Evolutionary conservation across 2,329 filamentous ascomycete species (phyloP), one percentile per base, ranked within the genome.

Genomic region (Hypoxylon sp.): DNA sequence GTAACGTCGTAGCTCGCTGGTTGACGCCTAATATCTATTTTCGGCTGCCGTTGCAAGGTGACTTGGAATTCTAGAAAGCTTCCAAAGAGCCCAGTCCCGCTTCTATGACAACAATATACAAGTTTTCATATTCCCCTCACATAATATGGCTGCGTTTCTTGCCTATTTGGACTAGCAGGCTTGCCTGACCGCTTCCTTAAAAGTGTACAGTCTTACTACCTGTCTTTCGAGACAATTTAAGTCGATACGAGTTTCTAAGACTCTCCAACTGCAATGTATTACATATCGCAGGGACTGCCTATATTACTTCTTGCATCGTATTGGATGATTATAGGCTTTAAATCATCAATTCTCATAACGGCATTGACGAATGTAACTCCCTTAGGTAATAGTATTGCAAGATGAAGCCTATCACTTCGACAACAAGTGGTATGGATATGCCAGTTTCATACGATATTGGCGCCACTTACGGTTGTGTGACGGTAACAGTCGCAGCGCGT

Each of bases 21-120:
- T 51, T 53, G 27, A 39, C 14, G 53, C 54, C 41, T 60, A 37
- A 60, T 56, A 56, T 68, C 62, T 68, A 68, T 65, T 68, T 63
- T 61, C 48, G 51, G 57, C 3, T 30, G 14, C 12, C 30, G 16
- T 8, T 39, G 23, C 14, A 14, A 30, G 27, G 27, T 47, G 34
- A 41, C 23, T 51, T 43, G n/a, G 37, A 32, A 41, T 65, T 63
- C 55, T 55, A 43, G 63, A 63, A 61, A 32, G 14, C 12, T 67
- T 67, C 60, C 39, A 57, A 11, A 34, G 23, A 57, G 19, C 46
- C 30, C 9, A n/a, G 19, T 16, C 23, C n/a, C 16, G 34, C 21
- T 57, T 41, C 37, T 41, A 41, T 39, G 30, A 48, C 25, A 23
- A n/a, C 16, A 41, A 12, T 30, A 41, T n/a, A 50, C 46, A 34